phyloP scores from a whole-genome alignment of 202 grass and related monocot genomes.

The Brachypodium distachyon region DNA sequence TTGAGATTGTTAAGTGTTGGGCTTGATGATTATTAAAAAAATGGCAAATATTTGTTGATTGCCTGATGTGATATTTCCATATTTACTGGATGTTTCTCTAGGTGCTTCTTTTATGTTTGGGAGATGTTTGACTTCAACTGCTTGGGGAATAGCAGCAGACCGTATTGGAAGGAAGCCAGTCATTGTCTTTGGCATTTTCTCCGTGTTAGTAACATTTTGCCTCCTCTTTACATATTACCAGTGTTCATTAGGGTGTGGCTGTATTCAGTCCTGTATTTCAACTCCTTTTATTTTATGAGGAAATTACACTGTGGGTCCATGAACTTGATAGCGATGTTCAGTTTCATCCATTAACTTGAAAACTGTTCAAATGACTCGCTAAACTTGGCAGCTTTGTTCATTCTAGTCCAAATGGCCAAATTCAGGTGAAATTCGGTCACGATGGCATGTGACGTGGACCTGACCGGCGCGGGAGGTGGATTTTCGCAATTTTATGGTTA shows the following conservation, averaged over 20 bases:
- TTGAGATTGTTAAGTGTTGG: not conserved
- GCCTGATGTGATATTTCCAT: not conserved
- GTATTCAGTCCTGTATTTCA: not conserved
- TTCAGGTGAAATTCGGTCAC: too few relatives aligned
- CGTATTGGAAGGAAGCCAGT: constrained; percentile 73
- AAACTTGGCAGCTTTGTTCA: too few relatives aligned
- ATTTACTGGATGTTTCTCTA: constrained; percentile 34
- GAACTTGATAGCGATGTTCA: too few relatives aligned
- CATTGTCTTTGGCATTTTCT: constrained; percentile 53
- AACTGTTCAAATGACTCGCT: too few relatives aligned
- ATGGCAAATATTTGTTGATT: not conserved
- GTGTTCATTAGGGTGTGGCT: not conserved
- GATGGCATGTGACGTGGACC: too few relatives aligned
- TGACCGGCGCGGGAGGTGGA: too few relatives aligned
- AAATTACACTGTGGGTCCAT: too few relatives aligned
- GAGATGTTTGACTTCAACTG: constrained; percentile 60
- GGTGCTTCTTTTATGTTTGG: constrained; percentile 86
- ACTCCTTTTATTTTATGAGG: not conserved
- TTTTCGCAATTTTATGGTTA: too few relatives aligned
- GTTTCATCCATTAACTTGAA: too few relatives aligned
- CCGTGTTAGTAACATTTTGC: constrained; percentile 47
- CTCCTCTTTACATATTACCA: not conserved
- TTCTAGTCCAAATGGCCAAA: too few relatives aligned
- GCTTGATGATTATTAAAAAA: not conserved
- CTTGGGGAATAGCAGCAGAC: constrained; percentile 76